Evolutionary conservation across 2,329 filamentous ascomycete species (phyloP).

Genomic region (Colletotrichum viniferum): DNA sequence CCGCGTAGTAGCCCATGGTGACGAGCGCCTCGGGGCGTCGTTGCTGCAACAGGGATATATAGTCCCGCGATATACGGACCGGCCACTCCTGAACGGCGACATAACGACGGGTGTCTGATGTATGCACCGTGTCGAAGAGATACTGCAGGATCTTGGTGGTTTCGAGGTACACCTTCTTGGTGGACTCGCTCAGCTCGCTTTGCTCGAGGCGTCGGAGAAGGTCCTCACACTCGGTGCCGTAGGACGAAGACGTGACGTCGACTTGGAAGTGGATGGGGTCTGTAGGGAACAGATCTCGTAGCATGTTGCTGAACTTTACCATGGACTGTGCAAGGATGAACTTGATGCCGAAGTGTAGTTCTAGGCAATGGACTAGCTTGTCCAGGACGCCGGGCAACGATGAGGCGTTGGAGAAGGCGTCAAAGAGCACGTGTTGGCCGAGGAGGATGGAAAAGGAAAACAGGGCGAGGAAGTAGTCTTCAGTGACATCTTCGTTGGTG

Average conservation of each 20-base stretch:
- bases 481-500: slow-evolving; percentile 26
- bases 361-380: slow-evolving; percentile 42
- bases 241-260: not conserved
- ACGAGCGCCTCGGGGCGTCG: slow-evolving; percentile 28
- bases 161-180: not conserved
- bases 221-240: slow-evolving; percentile 30
- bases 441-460: slow-evolving; percentile 49
- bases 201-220: slow-evolving; percentile 24
- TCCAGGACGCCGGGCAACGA: slow-evolving; percentile 27
- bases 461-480: slow-evolving; percentile 40
- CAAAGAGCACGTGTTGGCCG: slow-evolving; percentile 52
- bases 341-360: slow-evolving; percentile 47
- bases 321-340: slow-evolving; percentile 28
- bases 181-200: not conserved
- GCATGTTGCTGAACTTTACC: not conserved
- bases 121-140: not conserved
- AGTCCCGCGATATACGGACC: slow-evolving; percentile 35
- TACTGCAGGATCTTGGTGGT: not conserved
- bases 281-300: not conserved
- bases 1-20: slow-evolving; percentile 45
- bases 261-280: not conserved
- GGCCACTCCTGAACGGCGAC: slow-evolving; percentile 32
- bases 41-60: slow-evolving; percentile 25
- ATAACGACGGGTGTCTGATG: slow-evolving; percentile 24
- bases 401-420: slow-evolving; percentile 28